Conservation (phyloP, 2,329 filamentous ascomycete genomes). For the Trichoderma breve region DNA sequence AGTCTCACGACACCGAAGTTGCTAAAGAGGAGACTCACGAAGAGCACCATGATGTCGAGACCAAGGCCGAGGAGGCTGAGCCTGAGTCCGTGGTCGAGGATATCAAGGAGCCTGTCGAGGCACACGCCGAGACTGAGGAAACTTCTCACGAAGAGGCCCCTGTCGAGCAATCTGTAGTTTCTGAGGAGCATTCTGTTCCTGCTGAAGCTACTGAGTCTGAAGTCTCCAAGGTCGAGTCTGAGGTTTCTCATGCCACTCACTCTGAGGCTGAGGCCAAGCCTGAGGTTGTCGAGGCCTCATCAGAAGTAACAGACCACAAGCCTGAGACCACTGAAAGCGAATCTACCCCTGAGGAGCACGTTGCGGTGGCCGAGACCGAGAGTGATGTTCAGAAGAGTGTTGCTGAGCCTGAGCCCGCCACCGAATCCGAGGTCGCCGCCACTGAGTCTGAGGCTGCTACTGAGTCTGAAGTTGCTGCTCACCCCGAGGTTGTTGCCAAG, state of each 20-base stretch:
- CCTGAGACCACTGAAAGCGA: slow-evolving; percentile 8
- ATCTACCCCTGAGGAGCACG: slow-evolving; percentile 1
- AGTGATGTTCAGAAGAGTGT: neutral
- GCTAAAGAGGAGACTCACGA: neutral
- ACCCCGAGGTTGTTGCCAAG: slow-evolving; percentile 3
- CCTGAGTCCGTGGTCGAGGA: neutral
- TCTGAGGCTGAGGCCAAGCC: slow-evolving; percentile 9
- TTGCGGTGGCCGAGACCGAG: slow-evolving; percentile 5
- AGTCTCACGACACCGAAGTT: neutral
- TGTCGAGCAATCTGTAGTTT: slow-evolving; percentile 2
- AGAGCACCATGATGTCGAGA: slow-evolving; percentile 4
- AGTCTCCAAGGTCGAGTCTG: slow-evolving; percentile 3
- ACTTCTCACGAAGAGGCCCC: neutral
- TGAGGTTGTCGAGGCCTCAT: slow-evolving; percentile 19
- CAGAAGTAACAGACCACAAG: slow-evolving; percentile 23
- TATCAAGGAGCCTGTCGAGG: neutral
- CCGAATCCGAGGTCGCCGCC: neutral
- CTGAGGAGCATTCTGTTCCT: neutral
- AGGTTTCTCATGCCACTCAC: slow-evolving; percentile 21
- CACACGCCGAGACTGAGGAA: neutral
- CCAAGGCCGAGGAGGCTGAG: neutral
- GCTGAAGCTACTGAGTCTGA: neutral
- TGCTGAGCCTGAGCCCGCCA: neutral
- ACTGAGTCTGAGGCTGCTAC: neutral
- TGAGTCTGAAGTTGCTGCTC: slow-evolving; percentile 19